phyloP scores from a whole-genome alignment of 306 rosid species.

The Inga leiocalycina region DNA sequence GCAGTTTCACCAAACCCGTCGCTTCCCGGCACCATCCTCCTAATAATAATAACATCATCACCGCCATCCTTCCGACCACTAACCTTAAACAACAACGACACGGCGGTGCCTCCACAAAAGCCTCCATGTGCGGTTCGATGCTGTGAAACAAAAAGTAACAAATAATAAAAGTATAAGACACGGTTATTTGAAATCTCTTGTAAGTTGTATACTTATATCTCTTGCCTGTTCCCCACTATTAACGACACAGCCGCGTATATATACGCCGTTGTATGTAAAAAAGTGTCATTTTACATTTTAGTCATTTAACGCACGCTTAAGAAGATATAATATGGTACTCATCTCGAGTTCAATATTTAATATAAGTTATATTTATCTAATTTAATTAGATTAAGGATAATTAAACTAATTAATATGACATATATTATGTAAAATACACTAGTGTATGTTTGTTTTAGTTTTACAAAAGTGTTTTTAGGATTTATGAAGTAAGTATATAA shows the following conservation, averaged over 20 bases:
- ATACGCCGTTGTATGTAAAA: neutral
- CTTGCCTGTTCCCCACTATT: neutral
- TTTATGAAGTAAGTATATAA: too few relatives aligned
- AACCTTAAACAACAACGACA: neutral
- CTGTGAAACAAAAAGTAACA: neutral
- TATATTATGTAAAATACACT: too few relatives aligned
- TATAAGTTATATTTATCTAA: too few relatives aligned
- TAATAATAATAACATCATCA: constrained; percentile 4
- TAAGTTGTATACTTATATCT: too few relatives aligned
- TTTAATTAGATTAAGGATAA: too few relatives aligned
- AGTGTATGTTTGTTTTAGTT: too few relatives aligned
- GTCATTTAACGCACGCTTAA: neutral
- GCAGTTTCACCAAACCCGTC: constrained; percentile 34
- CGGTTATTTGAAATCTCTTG: neutral
- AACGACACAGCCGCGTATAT: neutral
- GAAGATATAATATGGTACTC: neutral
- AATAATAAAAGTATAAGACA: neutral
- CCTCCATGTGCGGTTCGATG: neutral
- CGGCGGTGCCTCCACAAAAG: neutral
- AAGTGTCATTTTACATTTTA: neutral
- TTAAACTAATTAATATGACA: too few relatives aligned
- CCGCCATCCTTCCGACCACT: neutral
- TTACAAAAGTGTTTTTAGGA: too few relatives aligned
- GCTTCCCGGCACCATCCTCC: neutral
- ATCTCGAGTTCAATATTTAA: accelerated